Evolutionary conservation across 805 yeast species (phyloP).

Genomic region (Cyberlindnera mississippiensis): DNA sequence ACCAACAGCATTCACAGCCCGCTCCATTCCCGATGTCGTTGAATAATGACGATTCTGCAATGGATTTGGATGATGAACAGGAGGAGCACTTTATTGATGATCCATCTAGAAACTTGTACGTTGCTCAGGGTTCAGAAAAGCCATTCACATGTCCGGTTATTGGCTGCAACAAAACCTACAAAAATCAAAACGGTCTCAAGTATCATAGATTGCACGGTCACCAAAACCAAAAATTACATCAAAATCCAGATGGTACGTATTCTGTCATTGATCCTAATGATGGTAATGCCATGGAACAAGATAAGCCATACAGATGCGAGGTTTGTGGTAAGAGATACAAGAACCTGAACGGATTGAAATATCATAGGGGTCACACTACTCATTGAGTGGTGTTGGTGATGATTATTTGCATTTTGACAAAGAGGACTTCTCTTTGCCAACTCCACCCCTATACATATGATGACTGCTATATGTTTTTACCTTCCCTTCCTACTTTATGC

Average conservation of each 20-base stretch:
- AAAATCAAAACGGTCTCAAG: conserved; percentile 95
- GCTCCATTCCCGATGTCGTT: conserved; percentile 33
- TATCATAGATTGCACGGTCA: conserved; percentile 96
- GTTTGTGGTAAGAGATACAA: conserved; percentile 97
- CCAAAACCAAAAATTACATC: conserved; percentile 88
- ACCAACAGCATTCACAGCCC: conserved; percentile 16
- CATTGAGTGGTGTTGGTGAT: too few species aligned
- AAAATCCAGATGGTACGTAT: conserved; percentile 89
- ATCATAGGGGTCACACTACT: conserved; percentile 97
- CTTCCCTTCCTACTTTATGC: too few species aligned
- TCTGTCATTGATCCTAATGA: conserved; percentile 93
- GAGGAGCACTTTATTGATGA: conserved; percentile 87
- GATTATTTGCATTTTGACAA: too few species aligned
- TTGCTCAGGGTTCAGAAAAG: conserved; percentile 88
- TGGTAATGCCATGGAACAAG: conserved; percentile 93
- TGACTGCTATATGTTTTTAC: too few species aligned
- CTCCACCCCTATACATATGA: too few species aligned
- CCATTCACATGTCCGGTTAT: conserved; percentile 97
- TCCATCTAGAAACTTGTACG: conserved; percentile 92
- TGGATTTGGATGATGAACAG: conserved; percentile 48
- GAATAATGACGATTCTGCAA: conserved; percentile 26
- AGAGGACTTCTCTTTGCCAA: conserved; percentile 1
- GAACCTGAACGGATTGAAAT: conserved; percentile 92
- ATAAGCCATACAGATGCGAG: conserved; percentile 97
- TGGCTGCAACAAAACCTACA: conserved; percentile 96